Evolutionary conservation across 805 yeast genomes (phyloP).

Genomic region (Candida boleticola): DNA sequence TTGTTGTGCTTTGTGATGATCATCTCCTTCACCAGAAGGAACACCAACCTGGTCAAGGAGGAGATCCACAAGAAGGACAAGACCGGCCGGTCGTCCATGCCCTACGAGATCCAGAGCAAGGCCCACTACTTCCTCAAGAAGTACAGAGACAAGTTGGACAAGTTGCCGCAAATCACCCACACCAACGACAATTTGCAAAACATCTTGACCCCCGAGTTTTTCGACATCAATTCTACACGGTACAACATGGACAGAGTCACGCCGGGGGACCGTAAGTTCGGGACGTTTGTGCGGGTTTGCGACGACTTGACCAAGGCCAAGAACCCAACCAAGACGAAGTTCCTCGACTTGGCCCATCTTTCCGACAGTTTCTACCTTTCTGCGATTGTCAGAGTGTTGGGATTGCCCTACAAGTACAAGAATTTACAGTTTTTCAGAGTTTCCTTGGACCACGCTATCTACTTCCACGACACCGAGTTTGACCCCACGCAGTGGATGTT

Average conservation of each 20-base stretch:
- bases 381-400: slow-evolving; percentile 24
- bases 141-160: slow-evolving; percentile 12
- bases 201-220: slow-evolving; percentile 23
- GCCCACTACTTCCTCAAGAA: slow-evolving; percentile 21
- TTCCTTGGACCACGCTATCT: slow-evolving; percentile 36
- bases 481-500: slow-evolving; percentile 37
- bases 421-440: slow-evolving; percentile 30
- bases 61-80: background rate
- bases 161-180: slow-evolving; percentile 19
- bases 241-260: slow-evolving; percentile 8
- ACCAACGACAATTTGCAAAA: slow-evolving; percentile 28
- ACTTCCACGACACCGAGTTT: slow-evolving; percentile 34
- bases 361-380: slow-evolving; percentile 35
- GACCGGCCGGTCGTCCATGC: slow-evolving; percentile 9
- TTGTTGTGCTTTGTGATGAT: slow-evolving; percentile 20
- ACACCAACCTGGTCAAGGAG: slow-evolving; percentile 9
- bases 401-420: slow-evolving; percentile 14
- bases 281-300: slow-evolving; percentile 27
- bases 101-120: slow-evolving; percentile 19
- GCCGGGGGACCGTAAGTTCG: slow-evolving; percentile 22
- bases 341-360: slow-evolving; percentile 20
- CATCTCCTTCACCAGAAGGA: slow-evolving; percentile 23
- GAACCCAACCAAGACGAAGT: slow-evolving; percentile 16
- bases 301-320: slow-evolving; percentile 27
- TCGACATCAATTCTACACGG: slow-evolving; percentile 1